A percentile compares a stretch with the other conserved stretches of the same genome.
These are phyloP conservation scores for Aaosphaeria arxii DNA, from an alignment of 2,329 filamentous ascomycete species.

Conservation along the genomic window DNA sequence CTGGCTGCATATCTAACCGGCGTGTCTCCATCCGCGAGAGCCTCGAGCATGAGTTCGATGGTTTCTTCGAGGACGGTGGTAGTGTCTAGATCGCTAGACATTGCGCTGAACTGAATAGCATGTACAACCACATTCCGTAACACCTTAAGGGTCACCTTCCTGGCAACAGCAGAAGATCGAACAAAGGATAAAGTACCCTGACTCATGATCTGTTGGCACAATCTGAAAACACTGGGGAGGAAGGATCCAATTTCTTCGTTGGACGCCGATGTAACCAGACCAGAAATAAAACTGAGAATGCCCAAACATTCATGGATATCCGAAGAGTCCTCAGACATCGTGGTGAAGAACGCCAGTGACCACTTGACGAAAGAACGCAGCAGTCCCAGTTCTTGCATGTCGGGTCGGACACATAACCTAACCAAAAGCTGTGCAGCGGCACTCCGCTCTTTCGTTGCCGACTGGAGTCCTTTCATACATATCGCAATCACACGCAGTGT, in stretches of 20 bases:
- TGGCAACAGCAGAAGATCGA: conserved; percentile 70
- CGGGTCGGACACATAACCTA: conserved; percentile 74
- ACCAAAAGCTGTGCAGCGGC: conserved; percentile 83
- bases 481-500: conserved; percentile 68
- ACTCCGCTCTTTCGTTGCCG: conserved; percentile 82
- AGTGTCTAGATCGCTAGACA: conserved; percentile 33
- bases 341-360: conserved; percentile 62
- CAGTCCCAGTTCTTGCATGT: conserved; percentile 80
- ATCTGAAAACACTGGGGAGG: conserved; percentile 63
- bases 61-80: conserved; percentile 64
- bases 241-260: conserved; percentile 71
- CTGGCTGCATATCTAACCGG: conserved; percentile 87
- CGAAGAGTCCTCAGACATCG: conserved; percentile 37
- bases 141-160: conserved; percentile 84
- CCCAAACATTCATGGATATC: conserved; percentile 77
- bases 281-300: conserved; percentile 74
- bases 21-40: conserved; percentile 81
- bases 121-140: conserved; percentile 70
- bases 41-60: conserved; percentile 77
- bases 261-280: conserved; percentile 68
- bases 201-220: conserved; percentile 59
- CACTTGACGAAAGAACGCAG: conserved; percentile 67
- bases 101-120: conserved; percentile 47
- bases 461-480: conserved; percentile 67
- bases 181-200: conserved; percentile 54